Conservation (phyloP, 176 grass and related monocot genomes). For the Stipa capillata region DNA sequence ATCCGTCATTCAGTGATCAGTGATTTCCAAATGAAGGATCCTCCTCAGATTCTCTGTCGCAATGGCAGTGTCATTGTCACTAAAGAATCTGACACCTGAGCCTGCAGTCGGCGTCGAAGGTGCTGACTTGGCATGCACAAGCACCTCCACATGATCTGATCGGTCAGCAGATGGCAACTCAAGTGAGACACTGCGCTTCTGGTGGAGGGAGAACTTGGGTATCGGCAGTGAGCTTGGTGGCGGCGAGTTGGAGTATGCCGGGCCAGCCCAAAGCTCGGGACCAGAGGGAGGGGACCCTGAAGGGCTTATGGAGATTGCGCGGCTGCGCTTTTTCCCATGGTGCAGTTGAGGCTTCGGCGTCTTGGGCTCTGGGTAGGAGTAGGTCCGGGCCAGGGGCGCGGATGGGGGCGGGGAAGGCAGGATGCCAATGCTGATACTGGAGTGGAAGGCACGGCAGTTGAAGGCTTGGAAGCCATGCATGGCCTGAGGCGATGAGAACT, state of each 20-base stretch:
- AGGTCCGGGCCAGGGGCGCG: background rate
- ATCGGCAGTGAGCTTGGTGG: constrained; percentile 86
- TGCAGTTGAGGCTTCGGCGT: constrained; percentile 29
- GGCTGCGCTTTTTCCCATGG: constrained; percentile 43
- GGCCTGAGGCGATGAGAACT: constrained; percentile 32
- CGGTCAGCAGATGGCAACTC: constrained; percentile 41
- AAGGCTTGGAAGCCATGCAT: constrained; percentile 34
- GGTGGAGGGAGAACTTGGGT: constrained; percentile 81
- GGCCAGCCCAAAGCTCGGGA: constrained; percentile 82
- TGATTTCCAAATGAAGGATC: constrained; percentile 65
- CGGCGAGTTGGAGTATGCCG: constrained; percentile 78
- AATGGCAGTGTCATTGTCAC: constrained; percentile 24
- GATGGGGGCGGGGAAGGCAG: constrained; percentile 19
- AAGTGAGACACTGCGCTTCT: constrained; percentile 66
- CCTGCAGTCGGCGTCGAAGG: constrained; percentile 60
- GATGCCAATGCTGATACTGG: constrained; percentile 21
- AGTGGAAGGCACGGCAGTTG: constrained; percentile 71
- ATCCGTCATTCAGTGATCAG: constrained; percentile 20
- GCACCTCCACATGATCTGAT: constrained; percentile 12
- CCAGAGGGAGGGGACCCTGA: constrained; percentile 33
- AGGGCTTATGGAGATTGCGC: constrained; percentile 56
- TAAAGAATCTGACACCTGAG: constrained; percentile 32
- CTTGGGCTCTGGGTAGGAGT: constrained; percentile 30
- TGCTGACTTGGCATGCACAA: constrained; percentile 54
- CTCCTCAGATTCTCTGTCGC: constrained; percentile 87